phyloP scores from a whole-genome alignment of 495 filamentous ascomycete genomes.

The Penicillium crystallinum region DNA sequence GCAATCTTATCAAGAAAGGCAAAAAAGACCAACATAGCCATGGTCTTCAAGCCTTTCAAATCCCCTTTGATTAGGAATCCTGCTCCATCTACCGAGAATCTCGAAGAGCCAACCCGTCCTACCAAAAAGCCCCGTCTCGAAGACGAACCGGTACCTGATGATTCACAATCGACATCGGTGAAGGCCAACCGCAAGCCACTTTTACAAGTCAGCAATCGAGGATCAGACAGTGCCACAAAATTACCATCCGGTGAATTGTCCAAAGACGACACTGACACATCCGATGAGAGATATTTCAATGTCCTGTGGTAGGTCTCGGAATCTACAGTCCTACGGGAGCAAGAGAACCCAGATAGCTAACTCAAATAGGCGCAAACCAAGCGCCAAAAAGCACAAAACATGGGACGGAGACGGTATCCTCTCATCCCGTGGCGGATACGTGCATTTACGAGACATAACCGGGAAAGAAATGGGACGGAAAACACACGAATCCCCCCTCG shows the following conservation, averaged over 20 bases:
- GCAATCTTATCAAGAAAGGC: not conserved
- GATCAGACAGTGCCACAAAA: constrained; percentile 11
- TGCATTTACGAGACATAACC: constrained; percentile 56
- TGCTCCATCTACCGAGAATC: not conserved
- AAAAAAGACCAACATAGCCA: constrained; percentile 16
- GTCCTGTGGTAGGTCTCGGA: constrained; percentile 55
- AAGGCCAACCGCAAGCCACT: constrained; percentile 23
- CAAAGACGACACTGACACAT: constrained; percentile 21
- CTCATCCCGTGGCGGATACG: constrained; percentile 51
- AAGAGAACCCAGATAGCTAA: not conserved
- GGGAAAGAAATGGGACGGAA: constrained; percentile 64
- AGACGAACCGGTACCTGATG: constrained; percentile 9
- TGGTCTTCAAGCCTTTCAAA: constrained; percentile 47
- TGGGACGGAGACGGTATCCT: constrained; percentile 84
- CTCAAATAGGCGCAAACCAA: constrained; percentile 61
- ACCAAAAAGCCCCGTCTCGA: constrained; percentile 29
- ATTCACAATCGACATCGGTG: constrained; percentile 7
- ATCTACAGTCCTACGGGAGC: not conserved
- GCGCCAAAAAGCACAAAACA: constrained; percentile 76
- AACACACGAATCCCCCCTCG: constrained; percentile 49
- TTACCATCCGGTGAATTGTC: not conserved
- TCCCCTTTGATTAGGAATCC: constrained; percentile 40
- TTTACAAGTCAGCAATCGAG: constrained; percentile 28
- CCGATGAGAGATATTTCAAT: constrained; percentile 54
- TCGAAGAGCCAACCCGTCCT: constrained; percentile 14